Conservation (phyloP, 768 basidiomycete species). For the Boletus subcaerulescens region DNA sequence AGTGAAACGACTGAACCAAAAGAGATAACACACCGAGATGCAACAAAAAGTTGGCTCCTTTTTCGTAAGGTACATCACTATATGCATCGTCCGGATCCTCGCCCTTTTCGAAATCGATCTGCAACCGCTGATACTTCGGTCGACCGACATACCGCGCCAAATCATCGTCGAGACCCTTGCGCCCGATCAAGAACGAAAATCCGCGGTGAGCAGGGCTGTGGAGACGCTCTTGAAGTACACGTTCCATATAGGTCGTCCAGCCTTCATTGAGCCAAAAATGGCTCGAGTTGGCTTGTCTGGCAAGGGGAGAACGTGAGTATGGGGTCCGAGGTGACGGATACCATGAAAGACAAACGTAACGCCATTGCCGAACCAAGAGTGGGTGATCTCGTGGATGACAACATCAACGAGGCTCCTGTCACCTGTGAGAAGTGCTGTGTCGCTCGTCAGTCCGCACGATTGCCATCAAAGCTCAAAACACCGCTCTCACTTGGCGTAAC, state of each 20-base stretch:
- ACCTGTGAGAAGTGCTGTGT: slow-evolving; percentile 71
- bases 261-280: slow-evolving; percentile 93
- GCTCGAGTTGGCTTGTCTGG: background rate
- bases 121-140: slow-evolving; percentile 73
- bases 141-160: slow-evolving; percentile 55
- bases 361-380: slow-evolving; percentile 92
- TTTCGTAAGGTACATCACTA: slow-evolving; percentile 75
- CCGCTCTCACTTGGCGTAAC: slow-evolving; percentile 59
- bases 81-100: slow-evolving; percentile 82
- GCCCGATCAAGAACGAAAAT: slow-evolving; percentile 77
- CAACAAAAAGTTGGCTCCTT: slow-evolving; percentile 88
- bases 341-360: slow-evolving; percentile 50
- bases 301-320: background rate
- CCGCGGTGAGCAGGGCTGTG: slow-evolving; percentile 76
- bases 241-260: slow-evolving; percentile 93
- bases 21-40: slow-evolving; percentile 55
- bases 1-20: too few relatives aligned
- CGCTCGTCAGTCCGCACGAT: background rate
- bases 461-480: background rate
- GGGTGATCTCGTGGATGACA: slow-evolving; percentile 82
- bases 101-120: slow-evolving; percentile 69
- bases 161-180: slow-evolving; percentile 65
- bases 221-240: slow-evolving; percentile 65
- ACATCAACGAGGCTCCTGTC: slow-evolving; percentile 87
- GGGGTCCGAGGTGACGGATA: background rate